Evolutionary conservation across 768 basidiomycete genomes (phyloP).

Genomic region (Termitomyces sp.): DNA sequence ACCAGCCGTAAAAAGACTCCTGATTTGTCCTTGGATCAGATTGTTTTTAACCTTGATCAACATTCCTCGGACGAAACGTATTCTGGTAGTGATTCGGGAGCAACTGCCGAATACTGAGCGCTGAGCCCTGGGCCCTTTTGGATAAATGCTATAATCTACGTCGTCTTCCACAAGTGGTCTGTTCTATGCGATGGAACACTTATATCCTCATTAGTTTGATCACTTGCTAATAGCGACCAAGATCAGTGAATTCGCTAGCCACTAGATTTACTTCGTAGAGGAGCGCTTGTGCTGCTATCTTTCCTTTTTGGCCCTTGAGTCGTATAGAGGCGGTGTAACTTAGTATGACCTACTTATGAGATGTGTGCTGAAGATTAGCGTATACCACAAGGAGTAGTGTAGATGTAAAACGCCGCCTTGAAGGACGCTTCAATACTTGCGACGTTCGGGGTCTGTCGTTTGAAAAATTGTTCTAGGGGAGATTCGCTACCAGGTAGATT

Average conservation of each 20-base stretch:
- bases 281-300: background rate
- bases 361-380: too few relatives aligned
- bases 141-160: background rate
- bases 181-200: background rate
- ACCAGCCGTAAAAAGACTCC: background rate
- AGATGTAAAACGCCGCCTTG: too few relatives aligned
- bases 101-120: background rate
- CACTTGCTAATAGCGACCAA: background rate
- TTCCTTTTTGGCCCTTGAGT: too few relatives aligned
- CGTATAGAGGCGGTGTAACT: too few relatives aligned
- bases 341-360: too few relatives aligned
- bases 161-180: background rate
- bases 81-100: background rate
- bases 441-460: too few relatives aligned
- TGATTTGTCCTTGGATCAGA: background rate
- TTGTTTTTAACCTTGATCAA: slow-evolving; percentile 10
- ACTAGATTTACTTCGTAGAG: background rate
- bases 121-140: background rate
- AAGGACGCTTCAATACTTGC: too few relatives aligned
- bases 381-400: too few relatives aligned
- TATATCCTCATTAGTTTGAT: background rate
- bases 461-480: too few relatives aligned
- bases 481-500: too few relatives aligned
- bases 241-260: too few relatives aligned
- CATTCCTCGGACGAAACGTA: slow-evolving; percentile 19